Conservation (phyloP, 2,329 filamentous ascomycete species). For the Exophiala oligosperma region DNA sequence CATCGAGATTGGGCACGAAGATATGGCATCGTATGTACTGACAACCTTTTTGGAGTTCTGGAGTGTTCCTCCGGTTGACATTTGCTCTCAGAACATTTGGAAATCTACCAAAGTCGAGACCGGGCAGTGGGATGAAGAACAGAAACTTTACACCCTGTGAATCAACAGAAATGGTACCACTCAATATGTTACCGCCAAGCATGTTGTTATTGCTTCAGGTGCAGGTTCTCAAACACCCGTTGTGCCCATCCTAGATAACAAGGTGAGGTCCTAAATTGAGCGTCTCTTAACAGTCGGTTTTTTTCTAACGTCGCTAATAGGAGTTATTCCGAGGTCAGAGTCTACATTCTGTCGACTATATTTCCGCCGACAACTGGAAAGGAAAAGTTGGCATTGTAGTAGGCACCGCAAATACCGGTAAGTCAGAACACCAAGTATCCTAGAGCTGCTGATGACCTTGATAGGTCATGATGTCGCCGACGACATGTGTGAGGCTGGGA, state of each 20-base stretch:
- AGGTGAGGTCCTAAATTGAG: not conserved
- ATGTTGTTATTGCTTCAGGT: constrained; percentile 5
- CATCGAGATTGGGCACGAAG: constrained; percentile 26
- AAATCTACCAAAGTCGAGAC: constrained; percentile 40
- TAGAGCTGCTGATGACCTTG: too few relatives aligned
- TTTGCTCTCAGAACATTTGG: constrained; percentile 41
- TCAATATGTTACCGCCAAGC: not conserved
- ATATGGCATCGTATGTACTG: constrained; percentile 28
- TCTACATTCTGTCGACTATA: constrained; percentile 38
- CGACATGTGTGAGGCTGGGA: constrained; percentile 45
- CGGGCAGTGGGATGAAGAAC: constrained; percentile 40
- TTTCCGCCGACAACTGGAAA: constrained; percentile 33
- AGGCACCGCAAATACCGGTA: constrained; percentile 51
- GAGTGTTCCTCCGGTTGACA: too few relatives aligned
- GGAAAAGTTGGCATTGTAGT: constrained; percentile 48
- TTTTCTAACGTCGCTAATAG: not conserved
- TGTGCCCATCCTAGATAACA: constrained; percentile 24
- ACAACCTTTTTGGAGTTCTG: too few relatives aligned
- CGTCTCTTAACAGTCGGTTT: too few relatives aligned
- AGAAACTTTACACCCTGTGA: constrained; percentile 40
- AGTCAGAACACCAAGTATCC: too few relatives aligned
- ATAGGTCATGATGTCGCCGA: constrained; percentile 49
- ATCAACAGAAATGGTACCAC: constrained; percentile 28
- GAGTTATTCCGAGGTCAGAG: constrained; percentile 37
- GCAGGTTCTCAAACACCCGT: constrained; percentile 31